A percentile compares a stretch with the other conserved stretches of the same genome.
These are phyloP conservation scores for Aspergillus hortae DNA, from an alignment of 2,329 filamentous ascomycete species.

Conservation along the genomic window DNA sequence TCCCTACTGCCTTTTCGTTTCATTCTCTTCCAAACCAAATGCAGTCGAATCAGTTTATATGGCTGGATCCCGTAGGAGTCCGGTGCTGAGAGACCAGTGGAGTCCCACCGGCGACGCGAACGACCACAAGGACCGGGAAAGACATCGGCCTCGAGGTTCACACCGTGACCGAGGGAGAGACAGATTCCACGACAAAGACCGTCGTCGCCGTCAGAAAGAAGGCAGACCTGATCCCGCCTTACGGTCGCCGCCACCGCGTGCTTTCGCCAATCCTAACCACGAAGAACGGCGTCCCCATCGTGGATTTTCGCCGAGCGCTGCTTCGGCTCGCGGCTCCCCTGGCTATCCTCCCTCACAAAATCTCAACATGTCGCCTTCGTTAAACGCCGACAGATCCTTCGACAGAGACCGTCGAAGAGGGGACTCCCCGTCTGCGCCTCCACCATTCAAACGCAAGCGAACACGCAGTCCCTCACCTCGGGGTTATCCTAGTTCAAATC, in stretches of 20 bases:
- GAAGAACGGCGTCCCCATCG: constrained; percentile 27
- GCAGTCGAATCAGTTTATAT: constrained; percentile 43
- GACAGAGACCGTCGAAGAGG: constrained; percentile 27
- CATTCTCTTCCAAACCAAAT: constrained; percentile 31
- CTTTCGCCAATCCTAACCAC: constrained; percentile 26
- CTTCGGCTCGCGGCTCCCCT: constrained; percentile 25
- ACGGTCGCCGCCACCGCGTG: constrained; percentile 37
- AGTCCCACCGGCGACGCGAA: constrained; percentile 42
- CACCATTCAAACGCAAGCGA: constrained; percentile 36
- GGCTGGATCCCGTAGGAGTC: constrained; percentile 49
- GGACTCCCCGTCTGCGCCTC: constrained; percentile 28
- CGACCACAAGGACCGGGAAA: constrained; percentile 34
- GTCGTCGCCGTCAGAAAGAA: constrained; percentile 30
- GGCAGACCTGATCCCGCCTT: constrained; percentile 40
- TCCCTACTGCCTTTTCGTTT: constrained; percentile 8
- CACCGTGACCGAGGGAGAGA: constrained; percentile 36
- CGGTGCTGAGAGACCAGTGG: constrained; percentile 50
- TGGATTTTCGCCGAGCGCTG: constrained; percentile 26
- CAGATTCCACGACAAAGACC: constrained; percentile 39
- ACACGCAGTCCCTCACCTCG: constrained; percentile 41
- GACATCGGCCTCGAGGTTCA: constrained; percentile 41
- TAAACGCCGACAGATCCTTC: constrained; percentile 19
- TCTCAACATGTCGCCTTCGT: constrained; percentile 20
- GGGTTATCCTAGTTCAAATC: constrained; percentile 22
- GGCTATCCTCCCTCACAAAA: constrained; percentile 18